Conservation (phyloP, 1,139 yeast genomes). For the Yamadazyma epiphylla region DNA sequence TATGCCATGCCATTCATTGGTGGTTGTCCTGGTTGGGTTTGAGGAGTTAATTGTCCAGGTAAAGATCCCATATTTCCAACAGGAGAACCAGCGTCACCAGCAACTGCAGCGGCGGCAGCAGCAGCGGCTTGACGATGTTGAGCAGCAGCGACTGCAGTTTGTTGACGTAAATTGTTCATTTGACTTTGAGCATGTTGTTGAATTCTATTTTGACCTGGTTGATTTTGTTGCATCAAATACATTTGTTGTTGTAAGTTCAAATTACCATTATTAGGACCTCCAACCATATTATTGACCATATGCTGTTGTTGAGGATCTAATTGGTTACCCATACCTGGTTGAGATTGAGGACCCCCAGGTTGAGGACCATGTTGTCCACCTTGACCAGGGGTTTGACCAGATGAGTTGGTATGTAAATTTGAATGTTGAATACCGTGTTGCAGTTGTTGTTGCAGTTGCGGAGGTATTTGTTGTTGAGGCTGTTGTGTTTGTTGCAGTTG, state of each 20-base stretch:
- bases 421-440: too few species aligned
- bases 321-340: not conserved
- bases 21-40: slow-evolving; percentile 7
- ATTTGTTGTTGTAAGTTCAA: slow-evolving; percentile 22
- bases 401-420: not conserved
- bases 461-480: slow-evolving; percentile 5
- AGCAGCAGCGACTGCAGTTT: slow-evolving; percentile 34
- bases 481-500: slow-evolving; percentile 14
- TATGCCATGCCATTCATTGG: slow-evolving; percentile 9
- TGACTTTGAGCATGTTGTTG: slow-evolving; percentile 52
- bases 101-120: slow-evolving; percentile 5
- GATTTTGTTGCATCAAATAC: slow-evolving; percentile 19
- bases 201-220: slow-evolving; percentile 29
- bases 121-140: slow-evolving; percentile 8
- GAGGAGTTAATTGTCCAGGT: slow-evolving; percentile 1
- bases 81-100: slow-evolving; percentile 11
- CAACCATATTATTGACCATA: slow-evolving; percentile 3
- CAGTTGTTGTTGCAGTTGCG: slow-evolving; percentile 9
- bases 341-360: not conserved
- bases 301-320: slow-evolving; percentile 2
- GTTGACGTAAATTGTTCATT: slow-evolving; percentile 50
- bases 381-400: not conserved
- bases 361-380: not conserved
- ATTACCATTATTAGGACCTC: slow-evolving; percentile 5
- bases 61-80: slow-evolving; percentile 13